Evolutionary conservation across 805 yeast species (phyloP).

Genomic region (Pichia thaimueangensis): DNA sequence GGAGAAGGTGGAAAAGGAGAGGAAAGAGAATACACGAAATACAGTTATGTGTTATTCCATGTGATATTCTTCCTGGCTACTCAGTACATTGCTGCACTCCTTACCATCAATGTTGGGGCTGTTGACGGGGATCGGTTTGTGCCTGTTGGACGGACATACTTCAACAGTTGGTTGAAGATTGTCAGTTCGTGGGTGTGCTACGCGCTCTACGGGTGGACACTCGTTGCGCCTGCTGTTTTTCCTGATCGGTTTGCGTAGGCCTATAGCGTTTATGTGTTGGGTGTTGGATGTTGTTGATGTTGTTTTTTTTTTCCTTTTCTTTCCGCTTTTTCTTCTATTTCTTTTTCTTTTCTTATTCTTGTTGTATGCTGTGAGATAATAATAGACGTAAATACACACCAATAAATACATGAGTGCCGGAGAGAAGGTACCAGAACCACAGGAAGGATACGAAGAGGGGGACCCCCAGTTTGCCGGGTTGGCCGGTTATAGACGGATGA

Average conservation of each 20-base stretch:
- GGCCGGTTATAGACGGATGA: slow-evolving; percentile 43
- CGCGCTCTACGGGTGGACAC: slow-evolving; percentile 79
- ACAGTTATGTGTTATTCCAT: slow-evolving; percentile 85
- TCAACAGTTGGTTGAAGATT: slow-evolving; percentile 91
- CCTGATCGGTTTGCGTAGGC: slow-evolving; percentile 86
- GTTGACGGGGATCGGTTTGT: slow-evolving; percentile 75
- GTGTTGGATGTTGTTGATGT: too few relatives aligned
- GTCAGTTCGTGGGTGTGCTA: slow-evolving; percentile 90
- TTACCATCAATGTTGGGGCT: slow-evolving; percentile 85
- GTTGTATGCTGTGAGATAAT: too few relatives aligned
- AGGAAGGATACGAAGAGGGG: slow-evolving; percentile 1
- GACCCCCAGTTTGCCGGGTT: slow-evolving; percentile 15
- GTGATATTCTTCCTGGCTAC: slow-evolving; percentile 90
- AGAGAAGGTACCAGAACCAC: not conserved
- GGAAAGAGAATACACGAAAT: slow-evolving; percentile 58
- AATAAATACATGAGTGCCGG: too few relatives aligned
- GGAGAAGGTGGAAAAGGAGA: slow-evolving; percentile 43
- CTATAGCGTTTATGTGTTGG: too few relatives aligned
- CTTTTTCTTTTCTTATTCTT: too few relatives aligned
- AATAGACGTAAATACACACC: too few relatives aligned
- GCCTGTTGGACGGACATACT: slow-evolving; percentile 96
- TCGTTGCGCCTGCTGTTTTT: slow-evolving; percentile 82
- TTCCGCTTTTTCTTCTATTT: too few relatives aligned
- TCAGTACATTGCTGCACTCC: slow-evolving; percentile 89
- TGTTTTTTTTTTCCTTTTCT: too few relatives aligned